Percentiles rank a stretch among this genome's conserved stretches.
Conservation (phyloP, 805 yeast genomes). For the Yamadazyma scolyti region DNA sequence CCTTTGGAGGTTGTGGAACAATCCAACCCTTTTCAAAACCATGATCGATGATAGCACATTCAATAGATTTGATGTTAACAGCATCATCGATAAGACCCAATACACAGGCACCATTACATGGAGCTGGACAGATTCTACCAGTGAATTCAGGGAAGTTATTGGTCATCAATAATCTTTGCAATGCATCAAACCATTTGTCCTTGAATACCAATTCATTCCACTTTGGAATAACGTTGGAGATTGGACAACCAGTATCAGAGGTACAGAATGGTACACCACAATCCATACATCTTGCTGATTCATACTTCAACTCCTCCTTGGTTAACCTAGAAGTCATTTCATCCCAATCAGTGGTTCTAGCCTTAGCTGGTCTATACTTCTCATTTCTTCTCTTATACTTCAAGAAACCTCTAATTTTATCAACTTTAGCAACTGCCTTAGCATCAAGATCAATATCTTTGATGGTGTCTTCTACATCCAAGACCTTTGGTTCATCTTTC, state of each 20-base stretch:
- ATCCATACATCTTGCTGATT: constrained; percentile 98
- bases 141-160: constrained; percentile 99
- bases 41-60: constrained; percentile 92
- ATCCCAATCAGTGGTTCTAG: constrained; percentile 86
- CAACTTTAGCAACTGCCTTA: constrained; percentile 60
- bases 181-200: constrained; percentile 92
- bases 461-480: constrained; percentile 87
- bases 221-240: constrained; percentile 94
- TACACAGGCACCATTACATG: constrained; percentile 95
- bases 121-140: constrained; percentile 98
- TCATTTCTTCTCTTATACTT: constrained; percentile 88
- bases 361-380: constrained; percentile 71
- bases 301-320: constrained; percentile 81
- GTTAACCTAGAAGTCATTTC: constrained; percentile 80
- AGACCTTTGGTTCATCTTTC: constrained; percentile 71
- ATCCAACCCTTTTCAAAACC: constrained; percentile 98
- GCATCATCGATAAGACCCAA: constrained; percentile 92
- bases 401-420: constrained; percentile 87
- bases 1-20: constrained; percentile 71
- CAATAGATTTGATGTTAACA: constrained; percentile 94
- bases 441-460: constrained; percentile 63
- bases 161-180: constrained; percentile 88
- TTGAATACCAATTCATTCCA: constrained; percentile 96
- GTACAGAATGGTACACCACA: constrained; percentile 99
- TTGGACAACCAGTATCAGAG: constrained; percentile 97